Evolutionary conservation across 116 monocot species (phyloP), one percentile per base, ranked within the genome.

Genomic region (Papilionanthe hybrid): DNA sequence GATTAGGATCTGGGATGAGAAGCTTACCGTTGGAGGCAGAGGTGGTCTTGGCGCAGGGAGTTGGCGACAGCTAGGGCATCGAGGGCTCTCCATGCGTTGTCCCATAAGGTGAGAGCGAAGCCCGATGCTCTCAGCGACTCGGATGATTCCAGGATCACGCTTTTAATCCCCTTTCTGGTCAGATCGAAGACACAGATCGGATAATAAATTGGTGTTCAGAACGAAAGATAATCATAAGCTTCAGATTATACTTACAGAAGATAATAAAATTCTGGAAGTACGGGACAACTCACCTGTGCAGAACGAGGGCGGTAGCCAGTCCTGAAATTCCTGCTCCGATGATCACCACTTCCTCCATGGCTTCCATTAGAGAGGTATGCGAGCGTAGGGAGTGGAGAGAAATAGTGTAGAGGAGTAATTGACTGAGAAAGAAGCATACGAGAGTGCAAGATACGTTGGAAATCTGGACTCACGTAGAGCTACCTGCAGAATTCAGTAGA

Each of bases 131-230:
- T 84, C 84, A 92, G 55, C 20, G 60, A 18, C 18, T 83, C 80
- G 1, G 90, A 84, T 56, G 86, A 83, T 76, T 92, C 92, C 81
- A 92, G 67, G 11, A 92, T 86, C 60, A 88, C 25, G 78, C 88
- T 83, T 47, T 37, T 79, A n/a, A 90, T 58, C 44, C 92, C 92
- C 74, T 83, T 76, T 74, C 92, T 90, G 67, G 27, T 7, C 27
- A 63, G 25, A 25, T 7, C 1, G 11, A 23, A 25, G 7, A 7
- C 22, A 48, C 8, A 7, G 49, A 49, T 49, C 49, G 11, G 60
- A 65, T 65, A 25, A 22, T 1, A 11, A 65, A 27, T 27, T 27
- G 17, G 58, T 22, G 17, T 57, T 57, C 11, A 57, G 57, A 17
- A n/a, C 13, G 4, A 57, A 17, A 57, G 57, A 57, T 17, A 17